Evolutionary conservation across 2,329 filamentous ascomycete genomes (phyloP).

Genomic region (Hymenoscyphus scutula): DNA sequence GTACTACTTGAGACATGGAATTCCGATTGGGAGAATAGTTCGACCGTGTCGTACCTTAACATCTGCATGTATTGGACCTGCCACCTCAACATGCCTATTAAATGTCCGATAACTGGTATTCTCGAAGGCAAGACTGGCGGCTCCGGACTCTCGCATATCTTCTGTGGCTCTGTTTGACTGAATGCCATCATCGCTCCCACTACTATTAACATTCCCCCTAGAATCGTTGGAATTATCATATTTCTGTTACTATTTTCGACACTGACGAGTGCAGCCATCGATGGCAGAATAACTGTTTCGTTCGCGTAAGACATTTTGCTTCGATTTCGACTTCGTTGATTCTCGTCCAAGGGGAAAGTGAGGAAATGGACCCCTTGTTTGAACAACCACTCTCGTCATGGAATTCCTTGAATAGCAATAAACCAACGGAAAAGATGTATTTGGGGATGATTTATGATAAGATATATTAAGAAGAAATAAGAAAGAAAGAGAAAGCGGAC

Average conservation of each 20-base stretch:
- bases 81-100: conserved; percentile 42
- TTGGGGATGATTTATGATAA: neutral
- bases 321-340: neutral
- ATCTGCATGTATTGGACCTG: conserved; percentile 39
- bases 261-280: conserved; percentile 1
- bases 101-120: conserved; percentile 47
- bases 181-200: conserved; percentile 5
- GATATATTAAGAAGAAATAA: neutral
- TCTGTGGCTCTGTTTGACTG: conserved; percentile 13
- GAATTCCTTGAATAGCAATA: conserved; percentile 7
- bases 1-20: neutral
- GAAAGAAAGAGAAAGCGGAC: neutral
- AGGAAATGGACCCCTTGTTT: conserved; percentile 19
- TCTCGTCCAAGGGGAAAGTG: conserved; percentile 13
- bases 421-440: neutral
- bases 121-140: conserved; percentile 42
- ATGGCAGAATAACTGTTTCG: conserved; percentile 5
- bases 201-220: neutral
- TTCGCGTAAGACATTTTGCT: conserved; percentile 5
- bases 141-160: conserved; percentile 32
- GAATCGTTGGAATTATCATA: neutral
- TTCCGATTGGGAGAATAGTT: neutral
- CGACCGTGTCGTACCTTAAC: conserved; percentile 37
- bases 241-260: conserved; percentile 4
- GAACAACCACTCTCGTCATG: conserved; percentile 18